phyloP scores from a whole-genome alignment of 768 basidiomycete species.

The Xerocomellus chrysenteron region DNA sequence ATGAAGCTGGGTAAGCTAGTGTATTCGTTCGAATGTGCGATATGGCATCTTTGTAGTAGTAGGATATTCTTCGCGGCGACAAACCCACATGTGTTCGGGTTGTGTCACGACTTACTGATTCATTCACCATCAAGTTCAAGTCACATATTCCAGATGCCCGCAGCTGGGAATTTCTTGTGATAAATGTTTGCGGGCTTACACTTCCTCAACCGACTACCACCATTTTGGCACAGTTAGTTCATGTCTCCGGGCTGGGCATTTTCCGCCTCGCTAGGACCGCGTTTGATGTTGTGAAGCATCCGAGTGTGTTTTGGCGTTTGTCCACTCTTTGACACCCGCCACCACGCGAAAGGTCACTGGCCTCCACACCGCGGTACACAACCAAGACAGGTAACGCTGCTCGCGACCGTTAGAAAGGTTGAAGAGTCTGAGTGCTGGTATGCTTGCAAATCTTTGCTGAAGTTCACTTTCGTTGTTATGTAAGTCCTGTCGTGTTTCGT shows the following conservation, averaged over 20 bases:
- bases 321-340: conserved; percentile 28
- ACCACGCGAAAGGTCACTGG: conserved; percentile 29
- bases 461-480: conserved; percentile 32
- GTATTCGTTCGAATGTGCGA: not conserved
- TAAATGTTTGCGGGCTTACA: conserved; percentile 23
- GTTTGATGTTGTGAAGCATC: conserved; percentile 32
- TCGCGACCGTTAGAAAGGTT: conserved; percentile 23
- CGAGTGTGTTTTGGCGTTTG: conserved; percentile 27
- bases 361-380: conserved; percentile 21
- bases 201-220: conserved; percentile 20
- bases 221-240: conserved; percentile 22
- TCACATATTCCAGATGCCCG: not conserved
- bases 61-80: not conserved
- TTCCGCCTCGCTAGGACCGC: conserved; percentile 15
- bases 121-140: conserved; percentile 5
- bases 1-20: conserved; percentile 11
- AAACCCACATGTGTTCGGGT: not conserved
- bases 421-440: conserved; percentile 30
- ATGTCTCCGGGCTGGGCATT: conserved; percentile 16
- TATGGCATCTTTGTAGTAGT: not conserved
- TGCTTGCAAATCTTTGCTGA: conserved; percentile 29
- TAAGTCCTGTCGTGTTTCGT: conserved; percentile 32
- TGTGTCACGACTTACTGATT: conserved; percentile 8
- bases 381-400: conserved; percentile 20
- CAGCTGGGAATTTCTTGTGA: conserved; percentile 31